Base-by-base conservation (phyloP, 805 yeast species). In the Brettanomyces naardenensis region DNA sequence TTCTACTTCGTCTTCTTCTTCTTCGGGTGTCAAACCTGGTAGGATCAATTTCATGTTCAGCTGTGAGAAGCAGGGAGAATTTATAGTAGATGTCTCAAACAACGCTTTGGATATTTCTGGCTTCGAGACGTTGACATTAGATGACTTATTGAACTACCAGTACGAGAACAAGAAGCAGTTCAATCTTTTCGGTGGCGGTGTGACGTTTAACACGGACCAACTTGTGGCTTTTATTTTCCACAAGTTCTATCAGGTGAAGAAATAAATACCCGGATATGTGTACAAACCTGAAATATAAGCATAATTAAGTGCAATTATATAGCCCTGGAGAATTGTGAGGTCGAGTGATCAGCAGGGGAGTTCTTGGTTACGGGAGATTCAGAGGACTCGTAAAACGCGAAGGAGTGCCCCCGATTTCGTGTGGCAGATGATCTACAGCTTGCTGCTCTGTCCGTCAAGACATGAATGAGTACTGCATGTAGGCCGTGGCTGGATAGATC, bases 11-110 rank as follows among this genome's bases (percentile, higher is more conserved):
- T 4, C 45, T 10, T 14, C 39, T 4, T 66, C 74, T 13, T 75
- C 74, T 9, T 25, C 25, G 6, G 20, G 14, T 14, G 27, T 35
- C 13, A 28, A 21, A 14, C 33, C 28, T 14, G 18, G 82, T 14
- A 83, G 81, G 49, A 68, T 87, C 19, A 76, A 74, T 43, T 77
- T 90, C 52, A 75, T 82, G 61, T 78, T 87, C 52, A 74, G 82
- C 44, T 81, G 90, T 52, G 85, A 84, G 49, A 66, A 73, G 44
- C 78, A 76, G 6, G 90, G 90, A 2, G 70, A 68, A 20, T 87
- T 86, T 52, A 71, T 73, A 4, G 66, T 92, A 18, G 92, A 89
- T 36, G 83, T 86, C 7, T 75, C 85, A 4, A 75, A 71, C 53
- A 69, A 78, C n/a, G 28, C 39, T 32, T 6, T 40, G 44, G 14